These are phyloP conservation scores for Phalaenopsis equestris DNA, from an alignment of 106 monocot species.

Conservation along the genomic window DNA sequence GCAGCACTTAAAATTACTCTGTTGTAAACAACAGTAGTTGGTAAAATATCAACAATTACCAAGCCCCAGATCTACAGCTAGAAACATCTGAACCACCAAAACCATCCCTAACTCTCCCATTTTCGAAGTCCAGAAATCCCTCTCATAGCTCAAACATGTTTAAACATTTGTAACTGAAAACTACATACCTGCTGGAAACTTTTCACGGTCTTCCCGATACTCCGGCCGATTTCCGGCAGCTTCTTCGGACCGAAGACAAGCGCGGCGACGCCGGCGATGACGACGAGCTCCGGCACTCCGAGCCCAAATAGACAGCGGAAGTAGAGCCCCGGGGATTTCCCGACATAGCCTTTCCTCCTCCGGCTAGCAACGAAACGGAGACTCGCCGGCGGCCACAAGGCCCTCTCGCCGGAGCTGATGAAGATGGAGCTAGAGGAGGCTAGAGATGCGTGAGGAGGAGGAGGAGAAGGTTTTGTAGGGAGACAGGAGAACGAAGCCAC, in stretches of 20 bases:
- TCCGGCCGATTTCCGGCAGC: constrained; percentile 82
- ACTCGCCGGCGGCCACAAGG: background rate
- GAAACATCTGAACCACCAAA: background rate
- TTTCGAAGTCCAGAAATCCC: background rate
- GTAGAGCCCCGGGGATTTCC: constrained; percentile 15
- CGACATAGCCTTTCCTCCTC: background rate
- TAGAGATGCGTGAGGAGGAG: constrained; percentile 11
- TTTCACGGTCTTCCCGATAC: constrained; percentile 89
- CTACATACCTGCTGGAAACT: constrained; percentile 81
- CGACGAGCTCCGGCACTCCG: constrained; percentile 89
- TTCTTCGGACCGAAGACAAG: constrained; percentile 88
- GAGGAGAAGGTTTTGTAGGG: constrained; percentile 4
- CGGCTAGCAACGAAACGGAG: background rate
- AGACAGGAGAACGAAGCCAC: constrained; percentile 6
- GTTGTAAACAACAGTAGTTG: background rate
- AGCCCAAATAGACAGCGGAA: constrained; percentile 82
- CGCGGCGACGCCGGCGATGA: constrained; percentile 91
- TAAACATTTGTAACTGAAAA: background rate
- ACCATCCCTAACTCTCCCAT: background rate
- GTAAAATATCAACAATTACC: background rate
- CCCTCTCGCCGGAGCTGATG: constrained; percentile 5
- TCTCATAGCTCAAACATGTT: background rate
- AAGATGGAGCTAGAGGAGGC: constrained; percentile 17
- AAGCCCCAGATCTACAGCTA: background rate
- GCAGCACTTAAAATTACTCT: background rate